These are phyloP conservation scores for Plantago major DNA, from an alignment of 257 asterid species.

Conservation along the genomic window DNA sequence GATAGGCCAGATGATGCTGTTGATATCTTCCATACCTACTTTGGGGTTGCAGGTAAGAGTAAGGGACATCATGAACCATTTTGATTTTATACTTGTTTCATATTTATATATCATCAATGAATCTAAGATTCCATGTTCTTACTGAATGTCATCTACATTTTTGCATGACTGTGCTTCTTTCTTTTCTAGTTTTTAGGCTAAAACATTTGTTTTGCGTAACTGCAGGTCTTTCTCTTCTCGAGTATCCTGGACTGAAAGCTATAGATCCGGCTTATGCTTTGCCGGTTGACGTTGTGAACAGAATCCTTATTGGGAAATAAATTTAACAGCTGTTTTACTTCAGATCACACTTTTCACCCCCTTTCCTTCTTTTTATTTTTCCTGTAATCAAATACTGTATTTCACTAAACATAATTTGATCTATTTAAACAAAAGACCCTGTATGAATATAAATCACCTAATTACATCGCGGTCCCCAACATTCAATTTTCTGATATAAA, in stretches of 20 bases:
- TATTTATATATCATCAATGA: too few relatives aligned
- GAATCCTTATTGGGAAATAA: conserved; percentile 40
- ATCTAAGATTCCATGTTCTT: not conserved
- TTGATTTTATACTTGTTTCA: too few relatives aligned
- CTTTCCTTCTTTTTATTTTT: not conserved
- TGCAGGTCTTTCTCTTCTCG: conserved; percentile 79
- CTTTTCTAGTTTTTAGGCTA: too few relatives aligned
- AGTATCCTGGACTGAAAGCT: conserved; percentile 66
- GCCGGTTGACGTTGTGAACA: conserved; percentile 62
- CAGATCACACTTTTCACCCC: not conserved
- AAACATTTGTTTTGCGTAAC: conserved; percentile 2
- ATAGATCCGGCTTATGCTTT: conserved; percentile 82
- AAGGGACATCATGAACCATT: too few relatives aligned
- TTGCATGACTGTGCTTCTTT: not conserved
- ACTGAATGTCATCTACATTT: not conserved
- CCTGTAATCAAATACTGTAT: not conserved
- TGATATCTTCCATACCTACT: conserved; percentile 84
- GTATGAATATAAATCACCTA: too few relatives aligned
- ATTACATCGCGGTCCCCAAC: too few relatives aligned
- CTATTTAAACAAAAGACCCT: too few relatives aligned
- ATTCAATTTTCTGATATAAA: too few relatives aligned
- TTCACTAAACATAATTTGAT: too few relatives aligned
- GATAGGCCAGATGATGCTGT: conserved; percentile 95
- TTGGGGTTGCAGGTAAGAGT: conserved; percentile 90
- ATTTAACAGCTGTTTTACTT: conserved; percentile 5